Evolutionary conservation across 2,329 filamentous ascomycete species (phyloP).

Genomic region (Aureobasidium subglaciale): DNA sequence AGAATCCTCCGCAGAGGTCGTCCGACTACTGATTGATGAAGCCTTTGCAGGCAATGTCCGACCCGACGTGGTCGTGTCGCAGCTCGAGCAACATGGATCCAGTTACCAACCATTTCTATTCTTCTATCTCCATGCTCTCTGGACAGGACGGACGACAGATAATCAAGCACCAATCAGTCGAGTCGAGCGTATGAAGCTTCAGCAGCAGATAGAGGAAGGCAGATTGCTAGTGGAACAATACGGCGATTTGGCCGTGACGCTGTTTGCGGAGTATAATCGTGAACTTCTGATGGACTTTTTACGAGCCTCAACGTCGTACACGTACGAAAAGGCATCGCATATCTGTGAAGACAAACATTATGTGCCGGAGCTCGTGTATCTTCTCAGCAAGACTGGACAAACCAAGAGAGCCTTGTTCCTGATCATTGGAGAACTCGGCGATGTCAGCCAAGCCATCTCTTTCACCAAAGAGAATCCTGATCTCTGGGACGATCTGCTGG

Average conservation of each 20-base stretch:
- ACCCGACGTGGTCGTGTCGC: conserved; percentile 67
- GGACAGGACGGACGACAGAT: conserved; percentile 63
- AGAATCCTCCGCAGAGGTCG: conserved; percentile 72
- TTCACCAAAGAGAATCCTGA: conserved; percentile 92
- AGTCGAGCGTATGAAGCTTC: conserved; percentile 22
- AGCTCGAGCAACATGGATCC: conserved; percentile 59
- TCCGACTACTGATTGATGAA: conserved; percentile 81
- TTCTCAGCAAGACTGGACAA: conserved; percentile 91
- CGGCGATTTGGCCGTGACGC: conserved; percentile 74
- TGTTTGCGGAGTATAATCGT: conserved; percentile 81
- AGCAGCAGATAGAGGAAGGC: conserved; percentile 43
- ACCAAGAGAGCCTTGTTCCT: conserved; percentile 85
- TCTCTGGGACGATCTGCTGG: conserved; percentile 87
- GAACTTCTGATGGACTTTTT: conserved; percentile 79
- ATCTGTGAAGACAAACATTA: conserved; percentile 76
- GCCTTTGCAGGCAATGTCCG: conserved; percentile 81
- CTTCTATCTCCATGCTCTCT: conserved; percentile 84
- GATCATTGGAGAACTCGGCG: conserved; percentile 86
- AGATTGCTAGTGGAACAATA: conserved; percentile 70
- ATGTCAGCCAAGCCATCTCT: conserved; percentile 85
- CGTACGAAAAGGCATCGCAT: conserved; percentile 69
- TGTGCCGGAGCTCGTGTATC: conserved; percentile 87
- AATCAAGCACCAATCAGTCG: conserved; percentile 25
- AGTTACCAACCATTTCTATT: conserved; percentile 67
- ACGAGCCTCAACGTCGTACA: conserved; percentile 71